Evolutionary conservation across 2,329 filamentous ascomycete genomes (phyloP).

Genomic region (Pseudogymnoascus sp.): DNA sequence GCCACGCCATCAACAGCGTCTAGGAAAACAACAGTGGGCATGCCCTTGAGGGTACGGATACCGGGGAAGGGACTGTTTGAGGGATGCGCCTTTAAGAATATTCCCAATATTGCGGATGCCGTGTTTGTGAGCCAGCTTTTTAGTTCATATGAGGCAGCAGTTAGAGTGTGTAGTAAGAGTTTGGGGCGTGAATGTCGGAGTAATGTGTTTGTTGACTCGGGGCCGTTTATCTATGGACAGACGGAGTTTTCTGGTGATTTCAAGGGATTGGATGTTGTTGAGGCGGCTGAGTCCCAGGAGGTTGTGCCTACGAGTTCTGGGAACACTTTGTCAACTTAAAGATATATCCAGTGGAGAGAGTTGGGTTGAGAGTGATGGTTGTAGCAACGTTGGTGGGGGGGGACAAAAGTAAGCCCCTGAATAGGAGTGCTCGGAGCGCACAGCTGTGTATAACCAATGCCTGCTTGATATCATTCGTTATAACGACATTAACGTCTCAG

Average conservation of each 20-base stretch:
- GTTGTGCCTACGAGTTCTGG: conserved; percentile 26
- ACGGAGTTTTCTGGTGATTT: conserved; percentile 23
- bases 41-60: conserved; percentile 33
- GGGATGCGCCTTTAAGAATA: conserved; percentile 36
- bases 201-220: conserved; percentile 15
- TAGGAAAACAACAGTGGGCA: conserved; percentile 35
- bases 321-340: conserved; percentile 10
- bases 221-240: conserved; percentile 22
- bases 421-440: background rate
- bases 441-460: background rate
- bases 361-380: background rate
- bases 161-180: background rate
- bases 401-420: background rate
- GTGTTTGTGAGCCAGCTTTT: conserved; percentile 12
- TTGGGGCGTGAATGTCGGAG: background rate
- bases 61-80: conserved; percentile 32
- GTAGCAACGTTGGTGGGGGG: background rate
- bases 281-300: conserved; percentile 20
- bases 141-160: conserved; percentile 14
- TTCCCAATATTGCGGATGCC: conserved; percentile 24
- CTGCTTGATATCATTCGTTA: background rate
- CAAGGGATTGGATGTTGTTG: conserved; percentile 19
- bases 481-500: background rate
- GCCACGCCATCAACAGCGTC: conserved; percentile 36
- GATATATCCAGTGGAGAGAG: no score